Base-by-base conservation (phyloP, 1,284 basidiomycete species). In the Tranzscheliella williamsii region DNA sequence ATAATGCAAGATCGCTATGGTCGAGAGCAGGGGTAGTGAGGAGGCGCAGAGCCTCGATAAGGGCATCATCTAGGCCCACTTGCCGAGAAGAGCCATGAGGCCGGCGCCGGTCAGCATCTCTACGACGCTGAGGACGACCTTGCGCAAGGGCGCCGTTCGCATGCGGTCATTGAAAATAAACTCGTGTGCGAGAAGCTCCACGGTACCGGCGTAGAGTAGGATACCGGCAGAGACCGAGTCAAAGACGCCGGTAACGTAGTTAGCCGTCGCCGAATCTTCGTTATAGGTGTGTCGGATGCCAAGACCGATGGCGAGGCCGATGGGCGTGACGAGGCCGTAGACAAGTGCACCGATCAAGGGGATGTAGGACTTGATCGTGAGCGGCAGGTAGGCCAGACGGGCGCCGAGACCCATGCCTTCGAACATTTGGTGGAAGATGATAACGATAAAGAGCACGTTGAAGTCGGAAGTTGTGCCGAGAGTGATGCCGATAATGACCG, bases 401-500 rank as follows among this genome's bases (percentile, higher is more conserved):
- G 71, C 46, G 22, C 75, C 75, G 22, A 78, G 72, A 72, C 75
- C 75, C 12, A 78, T 53, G 36, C 71, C 67, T 37, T 77, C 75
- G 54, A 77, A 77, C 63, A 76, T 70, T 57, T 77, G 79, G 66
- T 79, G 78, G 67, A 80, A 96, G 73, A 94, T 81, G 62, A 97
- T 80, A 50, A 97, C 93, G 54, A 92, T 81, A 76, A 97, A 93
- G 17, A 98, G 84, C 11, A 88, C 80, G 60, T 84, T 88, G 80
- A 98, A 97, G 30, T 63, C 58, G 21, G 84, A 79, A 70, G 88
- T 85, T 24, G 94, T 90, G 17, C 91, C 92, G 36, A 98, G 85
- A 0, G 94, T 97, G 20, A 98, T 81, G 1, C 94, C 94, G 67
- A 98, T 91, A 63, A 98, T 84, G 32, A 96, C 75, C 72, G 79